Conservation (phyloP, 495 filamentous ascomycete species). For the Aspergillus conjunctus region DNA sequence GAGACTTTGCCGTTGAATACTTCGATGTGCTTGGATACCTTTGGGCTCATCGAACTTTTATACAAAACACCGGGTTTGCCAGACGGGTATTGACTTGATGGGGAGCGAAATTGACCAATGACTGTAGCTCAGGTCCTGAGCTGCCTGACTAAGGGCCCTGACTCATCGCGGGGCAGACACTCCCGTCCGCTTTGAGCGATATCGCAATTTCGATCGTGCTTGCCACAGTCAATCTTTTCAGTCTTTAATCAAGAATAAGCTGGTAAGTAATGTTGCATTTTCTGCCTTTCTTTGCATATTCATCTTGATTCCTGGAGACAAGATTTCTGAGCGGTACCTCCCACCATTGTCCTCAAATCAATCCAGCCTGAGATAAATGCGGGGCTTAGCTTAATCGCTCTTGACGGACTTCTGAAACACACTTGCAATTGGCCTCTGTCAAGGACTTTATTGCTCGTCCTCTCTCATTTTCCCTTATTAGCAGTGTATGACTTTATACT, state of each 20-base stretch:
- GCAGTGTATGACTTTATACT: not conserved
- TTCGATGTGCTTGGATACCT: too few relatives aligned
- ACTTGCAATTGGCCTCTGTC: not conserved
- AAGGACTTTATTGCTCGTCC: not conserved
- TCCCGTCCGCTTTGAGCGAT: conserved; percentile 31
- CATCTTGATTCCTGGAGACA: not conserved
- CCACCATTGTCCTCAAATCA: not conserved
- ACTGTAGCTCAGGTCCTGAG: not conserved
- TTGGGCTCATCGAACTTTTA: too few relatives aligned
- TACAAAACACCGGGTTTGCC: not conserved
- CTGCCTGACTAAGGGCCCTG: conserved; percentile 23
- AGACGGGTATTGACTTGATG: not conserved
- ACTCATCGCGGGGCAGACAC: conserved; percentile 42
- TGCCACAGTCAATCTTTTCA: conserved; percentile 32
- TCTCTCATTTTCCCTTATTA: not conserved
- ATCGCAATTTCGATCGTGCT: conserved; percentile 33
- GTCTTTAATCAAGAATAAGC: conserved; percentile 22
- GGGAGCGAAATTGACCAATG: not conserved
- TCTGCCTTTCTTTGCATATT: not conserved
- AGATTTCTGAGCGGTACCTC: not conserved
- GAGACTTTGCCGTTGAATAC: too few relatives aligned
- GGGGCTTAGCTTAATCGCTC: not conserved
- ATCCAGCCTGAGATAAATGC: not conserved
- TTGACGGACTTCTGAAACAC: not conserved
- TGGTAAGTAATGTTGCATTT: conserved; percentile 31